phyloP scores from a whole-genome alignment of 1,284 basidiomycete species.

The Sparassis latifolia region DNA sequence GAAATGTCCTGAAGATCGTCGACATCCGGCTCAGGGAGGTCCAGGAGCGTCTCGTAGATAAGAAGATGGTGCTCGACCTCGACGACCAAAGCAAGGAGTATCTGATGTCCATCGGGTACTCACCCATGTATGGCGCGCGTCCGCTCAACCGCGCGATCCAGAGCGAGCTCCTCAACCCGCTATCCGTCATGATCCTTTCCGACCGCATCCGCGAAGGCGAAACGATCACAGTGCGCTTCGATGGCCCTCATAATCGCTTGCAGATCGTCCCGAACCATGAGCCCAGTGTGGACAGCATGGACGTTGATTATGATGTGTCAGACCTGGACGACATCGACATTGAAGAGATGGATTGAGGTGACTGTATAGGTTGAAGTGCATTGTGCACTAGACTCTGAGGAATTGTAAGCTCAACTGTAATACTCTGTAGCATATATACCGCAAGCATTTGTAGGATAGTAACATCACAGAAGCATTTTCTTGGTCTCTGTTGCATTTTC shows the following conservation, averaged over 20 bases:
- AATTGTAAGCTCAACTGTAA: no score
- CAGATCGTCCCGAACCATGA: slow-evolving; percentile 85
- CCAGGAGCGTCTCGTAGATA: slow-evolving; percentile 63
- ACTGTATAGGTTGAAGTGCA: background rate
- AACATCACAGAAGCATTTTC: background rate
- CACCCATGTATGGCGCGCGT: slow-evolving; percentile 81
- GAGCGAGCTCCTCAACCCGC: slow-evolving; percentile 87
- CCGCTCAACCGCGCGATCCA: slow-evolving; percentile 92
- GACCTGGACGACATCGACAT: slow-evolving; percentile 57
- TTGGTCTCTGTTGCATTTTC: background rate
- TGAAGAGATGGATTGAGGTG: slow-evolving; percentile 69
- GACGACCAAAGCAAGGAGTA: slow-evolving; percentile 79
- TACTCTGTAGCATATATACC: slow-evolving; percentile 10
- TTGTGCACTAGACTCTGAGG: background rate
- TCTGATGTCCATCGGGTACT: slow-evolving; percentile 82
- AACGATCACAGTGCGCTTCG: slow-evolving; percentile 70
- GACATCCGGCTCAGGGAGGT: slow-evolving; percentile 70
- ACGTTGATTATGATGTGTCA: slow-evolving; percentile 44
- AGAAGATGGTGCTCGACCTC: slow-evolving; percentile 77
- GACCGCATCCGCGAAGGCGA: slow-evolving; percentile 83
- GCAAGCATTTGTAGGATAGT: slow-evolving; percentile 1
- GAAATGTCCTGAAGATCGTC: slow-evolving; percentile 78
- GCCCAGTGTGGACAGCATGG: slow-evolving; percentile 50
- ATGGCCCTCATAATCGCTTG: slow-evolving; percentile 79
- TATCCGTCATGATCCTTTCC: slow-evolving; percentile 84